A percentile compares a stretch with the other conserved stretches of the same genome.
These are phyloP conservation scores for Citrus medica DNA, from an alignment of 345 rosid genomes.

Conservation along the genomic window DNA sequence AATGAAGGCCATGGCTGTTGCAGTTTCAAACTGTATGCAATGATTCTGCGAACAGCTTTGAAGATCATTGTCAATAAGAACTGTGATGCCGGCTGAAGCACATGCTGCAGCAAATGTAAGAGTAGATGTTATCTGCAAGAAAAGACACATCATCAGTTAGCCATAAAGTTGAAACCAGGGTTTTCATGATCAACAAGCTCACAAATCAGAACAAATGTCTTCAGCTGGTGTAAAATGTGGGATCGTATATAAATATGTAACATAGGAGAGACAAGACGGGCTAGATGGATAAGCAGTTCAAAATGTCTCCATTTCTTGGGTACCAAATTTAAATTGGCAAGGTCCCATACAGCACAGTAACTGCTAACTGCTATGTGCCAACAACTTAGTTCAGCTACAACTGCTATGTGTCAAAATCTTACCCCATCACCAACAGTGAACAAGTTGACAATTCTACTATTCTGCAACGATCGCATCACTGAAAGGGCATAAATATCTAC, in stretches of 20 bases:
- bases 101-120: constrained; percentile 81
- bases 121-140: constrained; percentile 66
- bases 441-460: constrained; percentile 41
- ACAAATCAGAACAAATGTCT: neutral
- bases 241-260: neutral
- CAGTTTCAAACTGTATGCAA: constrained; percentile 64
- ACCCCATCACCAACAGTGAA: constrained; percentile 79
- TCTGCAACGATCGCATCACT: constrained; percentile 73
- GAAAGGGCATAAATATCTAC: constrained; percentile 58
- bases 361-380: neutral
- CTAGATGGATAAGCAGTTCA: neutral
- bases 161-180: neutral
- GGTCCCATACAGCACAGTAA: neutral
- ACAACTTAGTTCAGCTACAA: neutral
- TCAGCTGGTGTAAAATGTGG: neutral
- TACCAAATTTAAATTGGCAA: neutral
- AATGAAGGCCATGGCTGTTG: constrained; percentile 73
- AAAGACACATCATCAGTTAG: neutral
- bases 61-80: constrained; percentile 76
- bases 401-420: constrained; percentile 23
- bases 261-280: neutral
- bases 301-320: neutral
- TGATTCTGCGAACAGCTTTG: constrained; percentile 47
- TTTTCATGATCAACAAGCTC: neutral
- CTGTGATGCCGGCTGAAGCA: constrained; percentile 79